These are phyloP conservation scores for Metschnikowia similis DNA, from an alignment of 805 yeast species.

Conservation along the genomic window DNA sequence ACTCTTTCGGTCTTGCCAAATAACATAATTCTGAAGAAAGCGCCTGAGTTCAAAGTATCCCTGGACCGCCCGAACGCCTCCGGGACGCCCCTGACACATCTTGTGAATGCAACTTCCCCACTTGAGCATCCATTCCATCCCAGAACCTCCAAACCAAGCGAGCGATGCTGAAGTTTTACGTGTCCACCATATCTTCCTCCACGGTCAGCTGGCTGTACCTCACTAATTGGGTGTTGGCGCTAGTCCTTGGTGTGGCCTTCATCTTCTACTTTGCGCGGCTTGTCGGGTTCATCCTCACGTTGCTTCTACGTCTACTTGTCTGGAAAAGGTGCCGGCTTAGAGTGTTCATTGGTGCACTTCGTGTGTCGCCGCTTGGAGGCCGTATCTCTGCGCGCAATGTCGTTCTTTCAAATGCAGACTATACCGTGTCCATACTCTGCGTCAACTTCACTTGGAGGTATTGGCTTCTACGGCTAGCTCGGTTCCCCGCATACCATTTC, in stretches of 20 bases:
- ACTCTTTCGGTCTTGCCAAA: too few species aligned
- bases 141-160: background rate
- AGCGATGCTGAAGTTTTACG: background rate
- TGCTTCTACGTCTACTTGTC: conserved; percentile 45
- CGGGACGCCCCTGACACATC: background rate
- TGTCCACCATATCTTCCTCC: conserved; percentile 2
- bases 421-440: conserved; percentile 63
- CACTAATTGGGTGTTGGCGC: conserved; percentile 73
- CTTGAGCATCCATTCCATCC: too few species aligned
- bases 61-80: too few species aligned
- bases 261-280: conserved; percentile 75
- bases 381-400: conserved; percentile 73
- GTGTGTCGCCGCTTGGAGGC: conserved; percentile 79
- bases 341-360: conserved; percentile 66
- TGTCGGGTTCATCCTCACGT: conserved; percentile 57
- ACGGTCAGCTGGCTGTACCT: conserved; percentile 60
- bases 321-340: conserved; percentile 63
- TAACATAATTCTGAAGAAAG: too few species aligned
- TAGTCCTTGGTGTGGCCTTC: conserved; percentile 56
- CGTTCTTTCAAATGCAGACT: conserved; percentile 67
- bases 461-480: conserved; percentile 57
- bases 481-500: conserved; percentile 34
- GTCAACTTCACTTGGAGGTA: conserved; percentile 86
- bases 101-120: too few species aligned
- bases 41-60: too few species aligned